These are phyloP conservation scores for Solanum bulbocastanum DNA, from an alignment of 257 asterid genomes.

Conservation along the genomic window DNA sequence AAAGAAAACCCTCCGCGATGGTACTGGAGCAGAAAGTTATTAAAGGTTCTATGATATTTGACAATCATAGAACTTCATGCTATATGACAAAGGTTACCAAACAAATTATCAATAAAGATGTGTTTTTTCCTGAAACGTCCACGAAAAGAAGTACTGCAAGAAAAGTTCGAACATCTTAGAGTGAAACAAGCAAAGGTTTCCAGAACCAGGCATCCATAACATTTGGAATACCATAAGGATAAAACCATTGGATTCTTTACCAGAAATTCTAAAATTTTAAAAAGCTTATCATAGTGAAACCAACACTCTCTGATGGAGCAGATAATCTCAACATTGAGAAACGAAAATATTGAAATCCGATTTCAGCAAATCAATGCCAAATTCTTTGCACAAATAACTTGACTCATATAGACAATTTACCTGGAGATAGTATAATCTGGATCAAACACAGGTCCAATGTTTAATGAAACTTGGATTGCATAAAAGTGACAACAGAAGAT, in stretches of 20 bases:
- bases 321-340: not conserved
- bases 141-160: not conserved
- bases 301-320: not conserved
- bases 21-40: not conserved
- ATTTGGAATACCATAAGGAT: not conserved
- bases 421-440: not conserved
- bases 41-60: not conserved
- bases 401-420: not conserved
- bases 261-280: not conserved
- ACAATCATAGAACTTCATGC: not conserved
- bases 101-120: not conserved
- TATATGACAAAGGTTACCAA: not conserved
- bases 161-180: slow-evolving; percentile 3
- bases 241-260: not conserved
- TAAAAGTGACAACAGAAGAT: not conserved
- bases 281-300: not conserved
- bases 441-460: not conserved
- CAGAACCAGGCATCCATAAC: not conserved
- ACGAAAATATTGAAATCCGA: not conserved
- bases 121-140: not conserved
- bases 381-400: not conserved
- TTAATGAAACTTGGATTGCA: not conserved
- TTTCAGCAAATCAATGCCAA: not conserved
- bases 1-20: not conserved
- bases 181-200: not conserved